These are phyloP conservation scores for Graphilbum sp. DNA, from an alignment of 2,329 filamentous ascomycete species.

Conservation along the genomic window DNA sequence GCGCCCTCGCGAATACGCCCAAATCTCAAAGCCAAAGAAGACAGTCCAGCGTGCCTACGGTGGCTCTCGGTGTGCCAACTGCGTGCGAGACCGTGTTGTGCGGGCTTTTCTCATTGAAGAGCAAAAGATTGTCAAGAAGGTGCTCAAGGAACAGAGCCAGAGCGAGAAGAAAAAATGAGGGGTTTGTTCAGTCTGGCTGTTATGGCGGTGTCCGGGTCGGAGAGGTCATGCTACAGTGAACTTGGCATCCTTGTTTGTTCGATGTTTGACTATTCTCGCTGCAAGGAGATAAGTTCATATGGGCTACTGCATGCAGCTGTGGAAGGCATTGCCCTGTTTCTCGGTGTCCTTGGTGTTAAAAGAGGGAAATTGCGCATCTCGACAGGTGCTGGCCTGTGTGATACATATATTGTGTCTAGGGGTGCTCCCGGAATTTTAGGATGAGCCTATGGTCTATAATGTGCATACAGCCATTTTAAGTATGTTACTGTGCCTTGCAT, in stretches of 20 bases:
- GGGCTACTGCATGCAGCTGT: too few species aligned
- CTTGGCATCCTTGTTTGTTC: not conserved
- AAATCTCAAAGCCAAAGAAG: conserved; percentile 98
- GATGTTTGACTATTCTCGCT: too few species aligned
- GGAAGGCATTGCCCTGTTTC: not conserved
- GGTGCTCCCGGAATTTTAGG: too few species aligned
- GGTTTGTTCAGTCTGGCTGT: not conserved
- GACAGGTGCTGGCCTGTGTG: not conserved
- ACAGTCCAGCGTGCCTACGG: conserved; percentile 97
- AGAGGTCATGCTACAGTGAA: not conserved
- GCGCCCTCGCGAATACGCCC: conserved; percentile 92
- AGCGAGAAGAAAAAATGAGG: conserved; percentile 11
- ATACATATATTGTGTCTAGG: too few species aligned
- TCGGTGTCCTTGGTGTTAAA: not conserved
- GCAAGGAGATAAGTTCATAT: too few species aligned
- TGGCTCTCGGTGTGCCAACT: conserved; percentile 96
- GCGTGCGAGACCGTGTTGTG: conserved; percentile 94
- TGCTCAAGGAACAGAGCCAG: conserved; percentile 77
- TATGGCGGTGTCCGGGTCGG: not conserved
- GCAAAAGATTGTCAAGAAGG: conserved; percentile 99
- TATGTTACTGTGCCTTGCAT: too few species aligned
- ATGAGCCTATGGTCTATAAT: too few species aligned
- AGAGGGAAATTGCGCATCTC: not conserved
- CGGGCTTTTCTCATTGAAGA: conserved; percentile 99
- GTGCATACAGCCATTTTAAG: too few species aligned